Evolutionary conservation across 345 rosid genomes (phyloP).

Genomic region (Citrus trifoliata): DNA sequence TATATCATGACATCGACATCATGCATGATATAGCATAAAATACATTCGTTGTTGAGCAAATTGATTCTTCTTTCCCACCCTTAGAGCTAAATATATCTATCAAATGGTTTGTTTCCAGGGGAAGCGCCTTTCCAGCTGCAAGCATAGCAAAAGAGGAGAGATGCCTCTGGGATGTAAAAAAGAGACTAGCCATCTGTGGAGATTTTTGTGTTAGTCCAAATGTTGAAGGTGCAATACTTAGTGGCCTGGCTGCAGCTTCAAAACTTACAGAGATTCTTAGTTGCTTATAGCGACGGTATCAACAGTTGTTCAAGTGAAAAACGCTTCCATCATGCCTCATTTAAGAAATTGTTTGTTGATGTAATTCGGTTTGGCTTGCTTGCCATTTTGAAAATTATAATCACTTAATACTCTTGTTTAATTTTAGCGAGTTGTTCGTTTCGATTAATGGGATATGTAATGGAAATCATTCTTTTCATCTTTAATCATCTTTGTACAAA

Average conservation of each 20-base stretch:
- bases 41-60: too few species aligned
- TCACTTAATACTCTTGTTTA: background rate
- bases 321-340: background rate
- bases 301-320: background rate
- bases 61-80: background rate
- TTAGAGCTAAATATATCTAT: background rate
- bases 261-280: constrained; percentile 47
- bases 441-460: background rate
- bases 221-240: constrained; percentile 79
- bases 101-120: constrained; percentile 39
- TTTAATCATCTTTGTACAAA: background rate
- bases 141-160: constrained; percentile 66
- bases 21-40: too few species aligned
- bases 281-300: constrained; percentile 24
- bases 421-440: background rate
- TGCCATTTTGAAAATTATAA: background rate
- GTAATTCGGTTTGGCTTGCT: background rate
- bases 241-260: constrained; percentile 75
- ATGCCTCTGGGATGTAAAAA: constrained; percentile 61
- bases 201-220: constrained; percentile 84
- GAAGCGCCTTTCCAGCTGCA: constrained; percentile 82
- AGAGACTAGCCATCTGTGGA: constrained; percentile 69
- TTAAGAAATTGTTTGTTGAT: background rate
- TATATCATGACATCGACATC: too few species aligned
- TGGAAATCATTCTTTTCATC: background rate